Percentiles rank a stretch among this genome's conserved stretches.
phyloP scores from a whole-genome alignment of 176 grass and related monocot genomes.

The Melocanna baccifera region DNA sequence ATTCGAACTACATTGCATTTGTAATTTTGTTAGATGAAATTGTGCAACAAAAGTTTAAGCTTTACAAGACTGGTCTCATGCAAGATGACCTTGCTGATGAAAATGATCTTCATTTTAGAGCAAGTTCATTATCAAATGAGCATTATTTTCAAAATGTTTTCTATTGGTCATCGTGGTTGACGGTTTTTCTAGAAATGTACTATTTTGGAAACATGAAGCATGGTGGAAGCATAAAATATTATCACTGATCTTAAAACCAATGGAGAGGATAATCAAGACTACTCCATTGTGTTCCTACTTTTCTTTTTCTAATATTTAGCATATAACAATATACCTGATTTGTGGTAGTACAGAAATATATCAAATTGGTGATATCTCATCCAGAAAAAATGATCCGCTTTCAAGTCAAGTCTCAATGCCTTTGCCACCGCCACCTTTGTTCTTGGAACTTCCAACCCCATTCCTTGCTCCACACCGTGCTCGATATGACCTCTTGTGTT shows the following conservation, averaged over 20 bases:
- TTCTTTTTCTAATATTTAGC: background rate
- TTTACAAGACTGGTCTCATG: background rate
- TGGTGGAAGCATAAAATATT: background rate
- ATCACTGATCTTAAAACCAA: background rate
- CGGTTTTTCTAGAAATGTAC: background rate
- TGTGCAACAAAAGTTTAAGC: background rate
- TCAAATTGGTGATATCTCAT: background rate
- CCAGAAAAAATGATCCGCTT: background rate
- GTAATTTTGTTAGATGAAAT: background rate
- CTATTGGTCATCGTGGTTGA: background rate
- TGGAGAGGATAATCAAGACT: background rate
- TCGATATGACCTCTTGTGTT: background rate
- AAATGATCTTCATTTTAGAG: background rate
- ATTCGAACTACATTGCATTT: background rate
- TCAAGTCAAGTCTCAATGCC: background rate
- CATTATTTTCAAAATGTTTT: background rate
- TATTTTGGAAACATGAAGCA: background rate
- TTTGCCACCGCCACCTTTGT: background rate
- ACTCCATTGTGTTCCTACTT: background rate
- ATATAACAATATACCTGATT: constrained; percentile 2
- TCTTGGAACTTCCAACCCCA: background rate
- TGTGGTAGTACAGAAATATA: background rate
- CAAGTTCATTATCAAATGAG: background rate
- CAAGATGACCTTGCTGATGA: constrained; percentile 20
- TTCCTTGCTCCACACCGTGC: background rate